Evolutionary conservation across 148 eudicot species (phyloP), one percentile per base, ranked within the genome.

Genomic region (Diospyros lotus): DNA sequence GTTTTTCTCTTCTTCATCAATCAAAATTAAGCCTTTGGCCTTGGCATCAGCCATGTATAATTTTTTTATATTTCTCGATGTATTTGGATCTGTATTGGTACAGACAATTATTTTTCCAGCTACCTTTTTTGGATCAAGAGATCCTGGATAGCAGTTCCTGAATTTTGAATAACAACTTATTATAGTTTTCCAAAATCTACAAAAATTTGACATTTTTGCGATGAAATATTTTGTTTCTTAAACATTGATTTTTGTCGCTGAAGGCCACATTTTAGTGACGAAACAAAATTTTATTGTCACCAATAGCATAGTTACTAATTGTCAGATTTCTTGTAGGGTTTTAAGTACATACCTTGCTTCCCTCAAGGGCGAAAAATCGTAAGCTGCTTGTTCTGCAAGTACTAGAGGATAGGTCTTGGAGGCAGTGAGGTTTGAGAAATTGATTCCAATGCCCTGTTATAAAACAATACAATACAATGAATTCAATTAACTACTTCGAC

Each of bases 121-220:
- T 40, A 78, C 86, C 79, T 83, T 88, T 11, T 67, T 75, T 17
- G 80, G 65, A 67, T 90, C 82, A 46, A 90, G 48, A 10, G 94
- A 84, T 64, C 90, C 94, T 51, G 91, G 94, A 64, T 79, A 68
- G 79, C 94, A 90, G 63, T 86, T 86, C 78, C 94, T 90, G 84
- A 74, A 82, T 15, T 40, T 52, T 8, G 42, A 69, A 10, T 10
- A 12, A 41, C 11, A 11, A 5, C n/a, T 45, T 39, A 52, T 59
- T 54, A 28, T 28, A 28, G 28, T 28, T 28, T 28, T 0, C 28
- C 28, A 28, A 28, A 28, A 28, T 28, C 28, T 0, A 28, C 28
- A 28, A 28, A 28, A 28, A 28, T 28, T 28, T 28, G 28, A 28
- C 28, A 28, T 28, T 28, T 28, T 28, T 28, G 28, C 28, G 28